A percentile compares a stretch with the other conserved stretches of the same genome.
Conservation (phyloP, 257 asterid species). For the Solanum appendiculatum region DNA sequence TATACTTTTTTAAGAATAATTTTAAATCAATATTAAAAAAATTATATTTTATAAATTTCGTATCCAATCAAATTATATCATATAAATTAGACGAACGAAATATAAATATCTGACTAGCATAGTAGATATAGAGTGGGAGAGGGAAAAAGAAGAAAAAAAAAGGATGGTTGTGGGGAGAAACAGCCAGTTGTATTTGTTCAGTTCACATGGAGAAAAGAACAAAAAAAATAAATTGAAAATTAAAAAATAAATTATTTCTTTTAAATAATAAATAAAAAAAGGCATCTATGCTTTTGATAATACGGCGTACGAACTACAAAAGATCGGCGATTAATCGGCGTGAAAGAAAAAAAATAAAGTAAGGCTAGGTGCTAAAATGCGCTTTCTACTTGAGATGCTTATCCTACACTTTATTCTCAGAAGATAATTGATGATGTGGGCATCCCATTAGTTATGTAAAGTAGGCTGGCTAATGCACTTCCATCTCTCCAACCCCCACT, state of each 20-base stretch:
- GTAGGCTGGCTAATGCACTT: background rate
- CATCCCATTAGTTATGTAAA: constrained; percentile 1
- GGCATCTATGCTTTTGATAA: background rate
- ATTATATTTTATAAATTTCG: background rate
- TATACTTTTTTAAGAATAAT: background rate
- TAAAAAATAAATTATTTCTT: background rate
- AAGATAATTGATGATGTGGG: constrained; percentile 4
- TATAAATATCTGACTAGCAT: background rate
- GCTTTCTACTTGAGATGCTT: background rate
- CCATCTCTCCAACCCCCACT: background rate
- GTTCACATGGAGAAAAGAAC: constrained; percentile 3
- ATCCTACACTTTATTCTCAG: constrained; percentile 7
- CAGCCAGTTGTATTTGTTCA: constrained; percentile 1
- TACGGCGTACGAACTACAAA: background rate
- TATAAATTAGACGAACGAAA: background rate
- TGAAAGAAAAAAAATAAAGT: background rate
- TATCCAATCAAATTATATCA: rapidly evolving
- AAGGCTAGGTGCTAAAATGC: background rate
- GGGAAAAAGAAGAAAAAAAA: background rate
- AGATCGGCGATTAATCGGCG: constrained; percentile 1
- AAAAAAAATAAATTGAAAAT: background rate
- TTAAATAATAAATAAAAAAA: background rate
- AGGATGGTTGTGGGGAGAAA: background rate
- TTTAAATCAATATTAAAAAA: background rate
- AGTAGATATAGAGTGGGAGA: background rate